Percentiles rank a stretch among this genome's conserved stretches.
These are phyloP conservation scores for Fraxinus quadrangulata DNA, from an alignment of 257 asterid genomes.

Conservation along the genomic window DNA sequence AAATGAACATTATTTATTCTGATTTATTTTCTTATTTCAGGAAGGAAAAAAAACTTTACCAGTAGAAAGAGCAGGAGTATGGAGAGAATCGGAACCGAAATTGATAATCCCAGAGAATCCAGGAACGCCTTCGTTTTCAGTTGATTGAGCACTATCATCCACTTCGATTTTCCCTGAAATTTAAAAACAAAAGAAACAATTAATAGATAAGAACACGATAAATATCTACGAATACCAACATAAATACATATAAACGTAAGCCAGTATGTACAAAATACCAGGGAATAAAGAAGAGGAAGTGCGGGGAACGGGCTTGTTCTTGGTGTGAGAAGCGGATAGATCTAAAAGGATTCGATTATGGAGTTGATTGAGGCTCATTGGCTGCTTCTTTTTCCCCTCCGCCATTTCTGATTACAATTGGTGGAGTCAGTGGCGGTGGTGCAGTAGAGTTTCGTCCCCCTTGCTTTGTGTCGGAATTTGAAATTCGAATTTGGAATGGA, in stretches of 20 bases:
- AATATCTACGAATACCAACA: not conserved
- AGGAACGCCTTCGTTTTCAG: slow-evolving; percentile 38
- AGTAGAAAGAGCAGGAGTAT: slow-evolving; percentile 33
- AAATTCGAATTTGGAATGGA: slow-evolving; percentile 28
- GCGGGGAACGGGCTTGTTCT: slow-evolving; percentile 30
- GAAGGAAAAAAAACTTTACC: not conserved
- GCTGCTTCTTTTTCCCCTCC: slow-evolving; percentile 40
- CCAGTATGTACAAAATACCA: slow-evolving; percentile 26
- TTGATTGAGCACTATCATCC: slow-evolving; percentile 26
- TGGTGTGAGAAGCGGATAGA: slow-evolving; percentile 60
- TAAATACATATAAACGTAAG: not conserved
- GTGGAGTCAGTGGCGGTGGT: not conserved
- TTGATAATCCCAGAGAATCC: slow-evolving; percentile 28
- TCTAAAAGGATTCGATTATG: slow-evolving; percentile 54
- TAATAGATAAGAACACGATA: not conserved
- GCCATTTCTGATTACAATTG: slow-evolving; percentile 47
- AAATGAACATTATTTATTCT: not conserved
- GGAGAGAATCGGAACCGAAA: slow-evolving; percentile 41
- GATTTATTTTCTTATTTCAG: not conserved
- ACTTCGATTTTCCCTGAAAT: slow-evolving; percentile 30
- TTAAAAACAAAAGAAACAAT: slow-evolving; percentile 8
- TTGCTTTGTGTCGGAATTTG: slow-evolving; percentile 41
- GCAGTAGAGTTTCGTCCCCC: slow-evolving; percentile 20
- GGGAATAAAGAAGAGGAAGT: slow-evolving; percentile 3
- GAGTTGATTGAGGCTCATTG: slow-evolving; percentile 80